Percentiles rank a stretch among this genome's conserved stretches.
phyloP scores from a whole-genome alignment of 306 rosid genomes.

The Abrus precatorius region DNA sequence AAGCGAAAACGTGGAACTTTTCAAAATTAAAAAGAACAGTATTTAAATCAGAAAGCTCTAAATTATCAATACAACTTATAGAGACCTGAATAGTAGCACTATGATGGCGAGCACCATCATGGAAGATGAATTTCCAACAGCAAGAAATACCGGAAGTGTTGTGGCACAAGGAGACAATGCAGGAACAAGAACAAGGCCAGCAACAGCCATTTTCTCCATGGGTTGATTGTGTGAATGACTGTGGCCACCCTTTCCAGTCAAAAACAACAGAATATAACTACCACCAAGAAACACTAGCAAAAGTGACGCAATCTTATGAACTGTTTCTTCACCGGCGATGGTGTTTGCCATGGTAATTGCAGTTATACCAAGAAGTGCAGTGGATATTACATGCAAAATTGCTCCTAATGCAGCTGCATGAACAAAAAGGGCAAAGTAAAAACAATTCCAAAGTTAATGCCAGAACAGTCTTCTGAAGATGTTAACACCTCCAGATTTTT shows the following conservation, averaged over 20 bases:
- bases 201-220: slow-evolving; percentile 99
- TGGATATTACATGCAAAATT: slow-evolving; percentile 90
- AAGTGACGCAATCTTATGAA: slow-evolving; percentile 92
- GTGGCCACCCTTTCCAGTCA: slow-evolving; percentile 90
- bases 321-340: slow-evolving; percentile 98
- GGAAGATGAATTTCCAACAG: slow-evolving; percentile 94
- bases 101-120: slow-evolving; percentile 97
- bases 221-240: slow-evolving; percentile 98
- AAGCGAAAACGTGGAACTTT: not conserved
- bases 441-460: slow-evolving; percentile 14
- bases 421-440: slow-evolving; percentile 38
- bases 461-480: slow-evolving; percentile 4
- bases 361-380: slow-evolving; percentile 92
- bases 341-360: slow-evolving; percentile 99
- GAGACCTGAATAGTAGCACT: slow-evolving; percentile 86
- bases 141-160: slow-evolving; percentile 97
- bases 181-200: slow-evolving; percentile 96
- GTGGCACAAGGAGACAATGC: slow-evolving; percentile 99
- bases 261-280: slow-evolving; percentile 77
- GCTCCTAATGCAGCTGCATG: slow-evolving; percentile 97
- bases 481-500: too few species aligned
- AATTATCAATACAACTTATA: not conserved
- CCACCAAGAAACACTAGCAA: slow-evolving; percentile 91
- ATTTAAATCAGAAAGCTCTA: not conserved
- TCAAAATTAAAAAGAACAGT: not conserved